Base-by-base conservation (phyloP, 306 rosid species). In the Trichosanthes cucumerina region DNA sequence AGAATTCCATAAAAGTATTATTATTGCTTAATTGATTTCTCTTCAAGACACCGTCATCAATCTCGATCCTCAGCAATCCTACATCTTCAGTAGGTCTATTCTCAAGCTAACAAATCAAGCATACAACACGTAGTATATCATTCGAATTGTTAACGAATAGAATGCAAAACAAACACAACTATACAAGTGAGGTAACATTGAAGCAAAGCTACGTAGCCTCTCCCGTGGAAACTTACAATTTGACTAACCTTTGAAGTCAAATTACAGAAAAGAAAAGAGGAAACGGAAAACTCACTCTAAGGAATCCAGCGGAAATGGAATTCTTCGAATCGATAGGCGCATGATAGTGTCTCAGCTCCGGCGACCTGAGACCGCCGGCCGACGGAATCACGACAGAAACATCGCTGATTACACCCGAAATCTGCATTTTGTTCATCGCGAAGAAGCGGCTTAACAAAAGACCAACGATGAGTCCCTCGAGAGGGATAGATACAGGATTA, bases 331-430 rank as follows among this genome's bases (percentile, higher is more conserved):
- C 90, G 77, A 82, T 71, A 80, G 79, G 31, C 9, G 92, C 19
- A 47, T 87, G 88, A 56, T 82, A 76, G 76, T 87, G 89, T 58
- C 94, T 84, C 75, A 81, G 83, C 43, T 90, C 96, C 16, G 91
- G 86, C 59, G 77, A 62, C 66, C 90, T 76, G 47, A 83, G 80
- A 78, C 89, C 88, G 1, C 92, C 83, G 15, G 88, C 79, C 26
- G 89, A 81, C 16, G 97, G 93, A 80, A 89, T 85, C 66, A 83
- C 87, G 66, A 88, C 86, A 79, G 88, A 81, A 18, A 87, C 89
- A 81, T 92, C 96, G 79, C 89, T 80, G 63, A 91, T 84, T 41
- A 91, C 89, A 26, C 96, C 92, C 3, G 92, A 82, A 18, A 92
- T 84, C 78, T 86, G 96, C 98, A 92, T 95, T 86, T 82, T 43